A percentile compares a stretch with the other conserved stretches of the same genome.
phyloP scores from a whole-genome alignment of 345 rosid genomes.

The Sonneratia alba region DNA sequence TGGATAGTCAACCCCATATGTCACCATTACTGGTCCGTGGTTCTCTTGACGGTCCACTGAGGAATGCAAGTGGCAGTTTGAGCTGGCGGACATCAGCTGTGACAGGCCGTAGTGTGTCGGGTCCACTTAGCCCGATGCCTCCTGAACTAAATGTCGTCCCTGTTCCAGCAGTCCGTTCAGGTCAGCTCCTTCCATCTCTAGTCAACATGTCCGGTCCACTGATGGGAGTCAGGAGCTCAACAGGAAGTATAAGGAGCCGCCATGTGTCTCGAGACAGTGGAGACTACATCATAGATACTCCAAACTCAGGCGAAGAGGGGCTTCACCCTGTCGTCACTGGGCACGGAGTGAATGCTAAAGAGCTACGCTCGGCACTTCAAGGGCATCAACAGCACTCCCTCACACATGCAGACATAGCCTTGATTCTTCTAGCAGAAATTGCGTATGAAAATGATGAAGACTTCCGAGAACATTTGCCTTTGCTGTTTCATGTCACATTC shows the following conservation, averaged over 20 bases:
- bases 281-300: constrained; percentile 89
- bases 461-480: constrained; percentile 95
- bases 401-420: constrained; percentile 96
- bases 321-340: constrained; percentile 58
- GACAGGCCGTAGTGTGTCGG: constrained; percentile 83
- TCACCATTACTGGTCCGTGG: constrained; percentile 92
- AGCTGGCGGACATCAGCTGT: constrained; percentile 93
- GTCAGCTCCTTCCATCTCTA: constrained; percentile 78
- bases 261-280: constrained; percentile 98
- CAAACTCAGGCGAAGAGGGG: constrained; percentile 89
- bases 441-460: constrained; percentile 99
- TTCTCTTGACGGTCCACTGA: constrained; percentile 91
- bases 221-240: constrained; percentile 87
- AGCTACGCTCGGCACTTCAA: constrained; percentile 95
- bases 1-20: constrained; percentile 87
- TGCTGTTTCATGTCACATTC: constrained; percentile 92
- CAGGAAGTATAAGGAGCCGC: constrained; percentile 93
- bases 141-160: constrained; percentile 79
- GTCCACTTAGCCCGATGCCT: constrained; percentile 90
- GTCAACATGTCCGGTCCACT: constrained; percentile 97
- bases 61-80: constrained; percentile 89
- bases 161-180: constrained; percentile 78
- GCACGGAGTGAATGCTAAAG: constrained; percentile 86
- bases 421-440: constrained; percentile 92
- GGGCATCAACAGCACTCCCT: constrained; percentile 98